phyloP scores from a whole-genome alignment of 805 yeast species.

The Blastobotrys terrestris region DNA sequence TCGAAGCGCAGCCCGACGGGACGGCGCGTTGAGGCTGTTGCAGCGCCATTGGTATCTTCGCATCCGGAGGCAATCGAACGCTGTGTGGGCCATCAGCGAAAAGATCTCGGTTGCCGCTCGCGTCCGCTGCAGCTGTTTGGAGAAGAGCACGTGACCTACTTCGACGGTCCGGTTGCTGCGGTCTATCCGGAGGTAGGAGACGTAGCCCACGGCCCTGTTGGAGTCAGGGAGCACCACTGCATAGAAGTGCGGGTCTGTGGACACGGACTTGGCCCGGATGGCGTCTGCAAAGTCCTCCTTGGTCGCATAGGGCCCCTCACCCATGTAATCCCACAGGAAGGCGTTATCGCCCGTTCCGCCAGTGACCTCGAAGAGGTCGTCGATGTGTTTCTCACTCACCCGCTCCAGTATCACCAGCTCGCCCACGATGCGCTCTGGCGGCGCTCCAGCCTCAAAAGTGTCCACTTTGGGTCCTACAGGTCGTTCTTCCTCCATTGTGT shows the following conservation, averaged over 20 bases:
- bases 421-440: neutral
- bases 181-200: slow-evolving; percentile 26
- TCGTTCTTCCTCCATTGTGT: neutral
- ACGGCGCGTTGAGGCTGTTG: slow-evolving; percentile 28
- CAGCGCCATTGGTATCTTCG: slow-evolving; percentile 35
- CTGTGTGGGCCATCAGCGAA: slow-evolving; percentile 27
- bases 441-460: neutral
- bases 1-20: slow-evolving; percentile 29
- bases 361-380: slow-evolving; percentile 13
- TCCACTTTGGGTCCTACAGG: neutral
- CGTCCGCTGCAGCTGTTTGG: slow-evolving; percentile 22
- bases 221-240: slow-evolving; percentile 23
- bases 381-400: slow-evolving; percentile 5
- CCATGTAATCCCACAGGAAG: slow-evolving; percentile 21
- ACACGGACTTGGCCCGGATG: neutral
- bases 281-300: slow-evolving; percentile 10
- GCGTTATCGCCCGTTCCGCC: slow-evolving; percentile 4
- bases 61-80: slow-evolving; percentile 27
- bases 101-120: slow-evolving; percentile 31
- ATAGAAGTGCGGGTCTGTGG: slow-evolving; percentile 14
- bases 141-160: slow-evolving; percentile 27
- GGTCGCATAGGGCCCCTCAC: slow-evolving; percentile 14
- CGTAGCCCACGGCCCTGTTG: slow-evolving; percentile 25
- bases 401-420: neutral
- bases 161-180: slow-evolving; percentile 26